Evolutionary conservation across 495 filamentous ascomycete genomes (phyloP), one percentile per base, ranked within the genome.

Genomic region (Ascodesmis nigricans): DNA sequence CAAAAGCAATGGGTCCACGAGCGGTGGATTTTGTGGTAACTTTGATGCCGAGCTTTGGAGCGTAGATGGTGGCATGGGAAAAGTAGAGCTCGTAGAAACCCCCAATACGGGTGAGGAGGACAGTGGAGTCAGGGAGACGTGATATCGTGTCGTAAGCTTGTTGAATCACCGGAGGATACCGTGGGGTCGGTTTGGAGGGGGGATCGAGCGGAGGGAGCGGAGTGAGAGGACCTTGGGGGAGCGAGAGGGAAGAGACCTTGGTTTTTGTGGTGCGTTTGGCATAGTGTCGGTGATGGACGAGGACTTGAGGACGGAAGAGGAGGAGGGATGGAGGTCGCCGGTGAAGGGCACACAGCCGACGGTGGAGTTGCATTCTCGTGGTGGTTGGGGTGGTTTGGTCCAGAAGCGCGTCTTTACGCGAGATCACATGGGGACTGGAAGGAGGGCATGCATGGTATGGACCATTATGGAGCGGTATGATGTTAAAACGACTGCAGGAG

Each of bases 61-160:
- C 87, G 43, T 78, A 69, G 44, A 91, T 74, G 32, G 84, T 76
- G 4, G 87, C 87, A 50, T 95, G 79, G 38, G 83, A 73, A 49
- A 95, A 84, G 55, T 93, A 97, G 33, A 97, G 58, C 66, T 95
- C 87, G 58, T 95, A 97, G 55, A 97, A 97, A 34, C 78, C 69
- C 31, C 87, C 87, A 9, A 97, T 79, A 22, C 83, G 65, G 3
- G 87, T 97, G 35, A 97, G 57, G 14, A 97, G 50, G 16, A 95
- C 75, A 54, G 80, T 91, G 42, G 82, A 77, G 44, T 72, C 67
- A 3, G 45, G 31, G 58, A 90, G 91, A 43, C 73, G 79, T 37
- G 68, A 65, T 76, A 97, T 91, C 50, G 91, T 84, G 39, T 73
- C 76, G 22, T 69, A 64, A n/a, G 78, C 81, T 47, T 90, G 79